phyloP scores from a whole-genome alignment of 1,284 basidiomycete genomes.

The Flammula alnicola region DNA sequence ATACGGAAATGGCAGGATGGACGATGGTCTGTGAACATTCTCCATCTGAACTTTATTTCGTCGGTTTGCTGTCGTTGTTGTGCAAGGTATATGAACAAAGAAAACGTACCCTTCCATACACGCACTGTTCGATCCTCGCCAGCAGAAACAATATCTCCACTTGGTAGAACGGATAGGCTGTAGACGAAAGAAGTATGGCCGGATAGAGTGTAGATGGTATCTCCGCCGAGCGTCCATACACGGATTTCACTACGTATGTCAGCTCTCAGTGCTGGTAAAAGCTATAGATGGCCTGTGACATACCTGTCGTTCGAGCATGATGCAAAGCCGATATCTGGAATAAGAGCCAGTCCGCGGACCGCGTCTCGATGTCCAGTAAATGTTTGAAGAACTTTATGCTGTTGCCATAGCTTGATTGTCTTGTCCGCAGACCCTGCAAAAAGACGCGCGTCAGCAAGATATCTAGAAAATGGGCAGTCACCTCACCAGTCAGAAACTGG shows the following conservation, averaged over 20 bases:
- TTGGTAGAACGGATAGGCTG: conserved; percentile 78
- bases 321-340: conserved; percentile 89
- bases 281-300: conserved; percentile 23
- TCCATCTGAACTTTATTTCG: conserved; percentile 47
- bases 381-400: conserved; percentile 74
- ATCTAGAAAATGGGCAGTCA: conserved; percentile 1
- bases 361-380: conserved; percentile 90
- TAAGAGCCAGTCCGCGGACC: conserved; percentile 82
- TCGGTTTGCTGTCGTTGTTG: not conserved
- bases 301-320: conserved; percentile 95
- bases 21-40: conserved; percentile 87
- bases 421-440: conserved; percentile 90
- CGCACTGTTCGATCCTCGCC: conserved; percentile 51
- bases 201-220: conserved; percentile 76
- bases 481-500: conserved; percentile 79
- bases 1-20: conserved; percentile 93
- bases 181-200: conserved; percentile 99
- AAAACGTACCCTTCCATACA: conserved; percentile 44
- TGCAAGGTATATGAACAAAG: not conserved
- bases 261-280: conserved; percentile 5
- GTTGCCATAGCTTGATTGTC: conserved; percentile 87
- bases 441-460: conserved; percentile 6
- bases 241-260: conserved; percentile 72
- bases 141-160: conserved; percentile 47
- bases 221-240: conserved; percentile 88